Evolutionary conservation across 2,329 filamentous ascomycete genomes (phyloP), one percentile per base, ranked within the genome.

Genomic region (Verruconis gallopava): DNA sequence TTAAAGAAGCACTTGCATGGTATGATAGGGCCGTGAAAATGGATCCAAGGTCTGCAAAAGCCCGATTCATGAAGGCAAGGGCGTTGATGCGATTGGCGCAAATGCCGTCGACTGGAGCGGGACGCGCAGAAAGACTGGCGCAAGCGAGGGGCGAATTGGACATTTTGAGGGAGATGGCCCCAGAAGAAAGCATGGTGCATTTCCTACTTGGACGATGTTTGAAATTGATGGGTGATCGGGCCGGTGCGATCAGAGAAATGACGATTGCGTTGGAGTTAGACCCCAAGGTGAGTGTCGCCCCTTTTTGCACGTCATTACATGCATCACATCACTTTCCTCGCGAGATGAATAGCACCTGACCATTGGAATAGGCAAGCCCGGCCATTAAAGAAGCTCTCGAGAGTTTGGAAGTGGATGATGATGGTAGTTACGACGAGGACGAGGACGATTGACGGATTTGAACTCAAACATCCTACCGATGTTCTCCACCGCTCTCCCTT

Each of bases 321-420:
- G n/a, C n/a, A n/a, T n/a, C n/a, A n/a, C n/a, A n/a, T n/a, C n/a
- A n/a, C n/a, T n/a, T n/a, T n/a, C n/a, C n/a, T n/a, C n/a, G n/a
- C n/a, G n/a, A n/a, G n/a, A n/a, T n/a, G n/a, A n/a, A n/a, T n/a
- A n/a, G n/a, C 25, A 9, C 6, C 6, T 30, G 25, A 30, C n/a
- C 9, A 9, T 30, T 9, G 37, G 51, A 18, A 30, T 50, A 94
- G 88, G 85, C 89, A 52, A 86, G 85, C 49, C 81, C 84, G 48
- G 81, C 86, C 60, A 95, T 98, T 62, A 98, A 96, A 63, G 86
- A 94, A 58, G 86, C 85, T 14, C 95, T 98, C 65, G 89, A 96
- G 66, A 81, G 79, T 52, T 73, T 96, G 44, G 85, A 93, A 53
- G 80, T 86, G 44, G 80, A 84, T 46, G 72, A 74, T 17, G 73